Base-by-base conservation (phyloP, 108 stramenopile species). In the Aurantiochytrium sp. region DNA sequence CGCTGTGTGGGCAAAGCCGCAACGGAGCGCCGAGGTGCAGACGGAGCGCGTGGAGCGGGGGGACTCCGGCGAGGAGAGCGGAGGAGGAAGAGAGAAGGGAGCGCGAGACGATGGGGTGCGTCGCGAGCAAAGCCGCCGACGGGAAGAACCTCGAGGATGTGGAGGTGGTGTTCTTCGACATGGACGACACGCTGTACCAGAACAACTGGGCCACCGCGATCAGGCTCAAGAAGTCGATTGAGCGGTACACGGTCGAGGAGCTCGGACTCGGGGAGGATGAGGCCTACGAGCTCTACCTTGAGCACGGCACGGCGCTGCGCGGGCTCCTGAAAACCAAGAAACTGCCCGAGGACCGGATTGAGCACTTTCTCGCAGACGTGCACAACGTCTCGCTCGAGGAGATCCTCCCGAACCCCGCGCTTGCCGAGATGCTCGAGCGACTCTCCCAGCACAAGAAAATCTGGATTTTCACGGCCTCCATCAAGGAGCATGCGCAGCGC, bases 401-500 rank as follows among this genome's bases (percentile, higher is more conserved):
- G 28, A 58, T 87, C 58, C 10, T 5, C n/a, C 87, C 87, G 21
- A 28, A 59, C 58, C 57, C 57, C 12, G 58, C 21, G 47, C 87
- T 87, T 3, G 29, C 23, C 8, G 58, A 58, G 57, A 58, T 87
- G 87, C 10, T 87, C 28, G 19, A 12, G 42, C 29, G 43, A 6
- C 87, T 87, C 25, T 5, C 43, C 16, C 21, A 28, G 58, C 57
- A 87, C 87, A 58, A 58, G 28, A n/a, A 23, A n/a, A 5, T 28
- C 23, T 58, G 87, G 87, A 43, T 87, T 28, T 87, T 58, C 87
- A 87, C 87, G 16, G 87, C 87, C 57, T 87, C 87, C 16, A 58
- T 8, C 58, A 28, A 28, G 87, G 87, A 87, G 58, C 87, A 87
- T 23, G 87, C 87, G 16, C 23, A 57, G 58, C 87, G 87, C 28